These are phyloP conservation scores for Cerrena zonata DNA, from an alignment of 1,284 basidiomycete species.

Conservation along the genomic window DNA sequence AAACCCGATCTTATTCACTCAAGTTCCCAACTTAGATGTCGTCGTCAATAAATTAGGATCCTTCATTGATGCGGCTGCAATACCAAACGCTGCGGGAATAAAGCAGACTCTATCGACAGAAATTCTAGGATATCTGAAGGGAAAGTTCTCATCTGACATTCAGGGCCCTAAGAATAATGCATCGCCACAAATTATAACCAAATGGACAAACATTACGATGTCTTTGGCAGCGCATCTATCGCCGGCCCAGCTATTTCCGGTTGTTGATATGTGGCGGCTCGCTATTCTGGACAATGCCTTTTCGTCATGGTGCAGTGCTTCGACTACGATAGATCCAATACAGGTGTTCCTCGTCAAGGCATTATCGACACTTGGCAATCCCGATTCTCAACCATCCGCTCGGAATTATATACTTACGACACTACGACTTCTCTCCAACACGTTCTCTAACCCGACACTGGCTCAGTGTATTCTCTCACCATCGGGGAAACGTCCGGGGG, in stretches of 20 bases:
- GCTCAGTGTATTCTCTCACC: constrained; percentile 45
- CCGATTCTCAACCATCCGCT: constrained; percentile 20
- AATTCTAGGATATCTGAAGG: constrained; percentile 66
- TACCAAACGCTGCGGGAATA: constrained; percentile 34
- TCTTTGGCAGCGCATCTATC: constrained; percentile 46
- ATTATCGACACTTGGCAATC: constrained; percentile 23
- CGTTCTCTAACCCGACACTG: constrained; percentile 53
- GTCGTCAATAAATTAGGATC: constrained; percentile 59
- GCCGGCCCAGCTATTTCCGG: constrained; percentile 65
- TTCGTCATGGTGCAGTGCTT: constrained; percentile 39
- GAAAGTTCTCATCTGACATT: constrained; percentile 30
- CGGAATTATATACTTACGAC: constrained; percentile 64
- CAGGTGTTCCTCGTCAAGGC: constrained; percentile 42
- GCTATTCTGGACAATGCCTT: constrained; percentile 62
- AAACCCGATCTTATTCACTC: constrained; percentile 71
- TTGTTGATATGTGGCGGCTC: constrained; percentile 81
- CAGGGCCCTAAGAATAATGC: constrained; percentile 18
- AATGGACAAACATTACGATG: constrained; percentile 47
- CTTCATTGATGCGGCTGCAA: constrained; percentile 48
- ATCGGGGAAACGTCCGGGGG: constrained; percentile 17
- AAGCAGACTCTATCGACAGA: constrained; percentile 44
- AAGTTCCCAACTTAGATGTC: constrained; percentile 63
- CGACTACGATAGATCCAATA: constrained; percentile 34
- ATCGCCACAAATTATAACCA: constrained; percentile 26
- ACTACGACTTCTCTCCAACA: constrained; percentile 71